Evolutionary conservation across 768 basidiomycete species (phyloP).

Genomic region (Auriscalpium vulgare): DNA sequence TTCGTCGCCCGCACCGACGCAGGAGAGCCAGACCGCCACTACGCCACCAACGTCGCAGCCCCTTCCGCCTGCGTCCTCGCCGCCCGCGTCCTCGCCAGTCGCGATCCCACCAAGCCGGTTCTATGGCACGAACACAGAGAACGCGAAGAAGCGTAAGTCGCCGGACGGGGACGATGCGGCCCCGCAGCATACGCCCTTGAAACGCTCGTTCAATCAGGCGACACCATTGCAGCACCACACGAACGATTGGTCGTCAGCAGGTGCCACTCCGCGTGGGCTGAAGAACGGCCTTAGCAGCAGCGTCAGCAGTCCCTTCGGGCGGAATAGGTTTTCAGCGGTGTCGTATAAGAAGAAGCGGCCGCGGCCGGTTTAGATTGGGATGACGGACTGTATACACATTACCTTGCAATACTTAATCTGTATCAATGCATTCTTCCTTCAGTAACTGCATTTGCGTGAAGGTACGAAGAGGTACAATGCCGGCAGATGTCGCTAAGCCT

Average conservation of each 20-base stretch:
- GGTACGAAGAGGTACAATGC: too few species aligned
- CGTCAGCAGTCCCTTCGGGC: not conserved
- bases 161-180: constrained; percentile 26
- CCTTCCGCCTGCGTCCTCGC: constrained; percentile 1
- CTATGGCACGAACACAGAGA: constrained; percentile 7
- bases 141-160: constrained; percentile 35
- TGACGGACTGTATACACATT: not conserved
- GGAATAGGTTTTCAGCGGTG: too few species aligned
- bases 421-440: too few species aligned
- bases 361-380: not conserved
- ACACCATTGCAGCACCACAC: not conserved
- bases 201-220: not conserved
- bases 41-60: not conserved
- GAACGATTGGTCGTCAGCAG: too few species aligned
- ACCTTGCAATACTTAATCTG: not conserved
- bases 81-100: not conserved
- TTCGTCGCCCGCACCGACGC: not conserved
- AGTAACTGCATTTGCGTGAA: too few species aligned
- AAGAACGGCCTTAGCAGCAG: not conserved
- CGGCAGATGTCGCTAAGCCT: too few species aligned
- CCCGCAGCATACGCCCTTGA: not conserved
- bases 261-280: too few species aligned
- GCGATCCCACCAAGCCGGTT: constrained; percentile 5
- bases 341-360: not conserved
- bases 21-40: not conserved